A percentile compares a stretch with the other conserved stretches of the same genome.
Evolutionary conservation across 2,329 filamentous ascomycete genomes (phyloP).

Genomic region (Pseudodiploospora longispora): DNA sequence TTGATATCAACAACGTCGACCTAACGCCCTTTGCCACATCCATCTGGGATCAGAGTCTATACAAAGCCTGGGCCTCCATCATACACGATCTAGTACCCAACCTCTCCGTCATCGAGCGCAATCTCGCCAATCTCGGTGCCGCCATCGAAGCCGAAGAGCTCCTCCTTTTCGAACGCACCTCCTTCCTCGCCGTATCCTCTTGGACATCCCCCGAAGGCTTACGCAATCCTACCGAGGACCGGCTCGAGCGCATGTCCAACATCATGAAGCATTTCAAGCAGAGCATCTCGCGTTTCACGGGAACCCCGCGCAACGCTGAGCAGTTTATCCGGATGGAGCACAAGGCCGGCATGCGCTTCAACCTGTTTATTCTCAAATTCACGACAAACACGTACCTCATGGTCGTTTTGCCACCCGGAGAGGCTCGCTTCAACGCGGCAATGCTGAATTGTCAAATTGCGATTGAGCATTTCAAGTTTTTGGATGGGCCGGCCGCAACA

Average conservation of each 20-base stretch:
- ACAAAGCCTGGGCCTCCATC: constrained; percentile 97
- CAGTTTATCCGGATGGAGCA: constrained; percentile 76
- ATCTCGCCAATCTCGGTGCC: constrained; percentile 73
- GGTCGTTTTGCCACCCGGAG: constrained; percentile 82
- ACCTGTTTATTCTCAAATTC: constrained; percentile 89
- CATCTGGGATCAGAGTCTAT: constrained; percentile 97
- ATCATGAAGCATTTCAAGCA: constrained; percentile 99
- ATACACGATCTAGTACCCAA: constrained; percentile 98
- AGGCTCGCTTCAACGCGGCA: constrained; percentile 84
- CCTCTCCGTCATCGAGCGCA: constrained; percentile 75
- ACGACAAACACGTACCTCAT: constrained; percentile 97
- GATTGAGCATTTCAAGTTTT: constrained; percentile 67
- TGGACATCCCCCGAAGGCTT: constrained; percentile 70
- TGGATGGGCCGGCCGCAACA: constrained; percentile 40
- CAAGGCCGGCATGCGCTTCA: constrained; percentile 70
- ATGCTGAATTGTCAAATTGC: constrained; percentile 86
- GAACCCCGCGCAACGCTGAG: constrained; percentile 71
- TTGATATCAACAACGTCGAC: constrained; percentile 39
- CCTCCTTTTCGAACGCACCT: constrained; percentile 89
- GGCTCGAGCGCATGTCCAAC: constrained; percentile 88
- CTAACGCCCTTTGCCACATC: constrained; percentile 89
- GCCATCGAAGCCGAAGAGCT: constrained; percentile 90
- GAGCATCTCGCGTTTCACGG: constrained; percentile 64
- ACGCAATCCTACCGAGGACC: constrained; percentile 81
- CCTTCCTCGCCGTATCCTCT: constrained; percentile 91